These are phyloP conservation scores for Actinomucor elegans DNA, from an alignment of 371 early-diverging fungal genomes.

Conservation along the genomic window DNA sequence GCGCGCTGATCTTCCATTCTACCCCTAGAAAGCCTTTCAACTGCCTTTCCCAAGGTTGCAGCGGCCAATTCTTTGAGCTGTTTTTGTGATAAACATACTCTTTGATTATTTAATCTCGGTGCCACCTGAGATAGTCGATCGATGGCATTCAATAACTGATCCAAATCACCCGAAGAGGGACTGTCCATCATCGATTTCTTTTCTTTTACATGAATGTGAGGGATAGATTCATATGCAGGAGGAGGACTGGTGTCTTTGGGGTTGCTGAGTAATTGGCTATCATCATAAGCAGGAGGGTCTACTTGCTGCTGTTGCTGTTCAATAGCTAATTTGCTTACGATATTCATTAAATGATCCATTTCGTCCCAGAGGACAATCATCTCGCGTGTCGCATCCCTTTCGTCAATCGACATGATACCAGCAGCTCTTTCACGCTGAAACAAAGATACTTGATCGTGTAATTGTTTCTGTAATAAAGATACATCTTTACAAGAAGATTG, in stretches of 20 bases:
- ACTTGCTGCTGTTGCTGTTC: slow-evolving; percentile 7
- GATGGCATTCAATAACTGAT: slow-evolving; percentile 51
- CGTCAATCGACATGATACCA: slow-evolving; percentile 6
- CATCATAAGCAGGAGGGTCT: slow-evolving; percentile 9
- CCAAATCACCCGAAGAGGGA: slow-evolving; percentile 29
- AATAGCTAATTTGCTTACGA: slow-evolving; percentile 17
- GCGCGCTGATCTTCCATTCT: slow-evolving; percentile 41
- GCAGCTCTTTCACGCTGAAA: slow-evolving; percentile 21
- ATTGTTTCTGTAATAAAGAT: slow-evolving; percentile 19
- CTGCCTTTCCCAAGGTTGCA: slow-evolving; percentile 26
- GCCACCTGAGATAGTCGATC: slow-evolving; percentile 46
- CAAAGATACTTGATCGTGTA: slow-evolving; percentile 26
- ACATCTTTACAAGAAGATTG: background rate
- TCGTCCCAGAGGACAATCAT: slow-evolving; percentile 40
- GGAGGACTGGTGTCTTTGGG: background rate
- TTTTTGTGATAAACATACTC: slow-evolving; percentile 42
- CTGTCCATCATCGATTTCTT: background rate
- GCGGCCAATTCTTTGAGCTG: slow-evolving; percentile 39
- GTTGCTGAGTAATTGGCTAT: background rate
- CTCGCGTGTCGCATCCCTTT: slow-evolving; percentile 14
- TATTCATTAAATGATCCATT: slow-evolving; percentile 37
- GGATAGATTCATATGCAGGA: slow-evolving; percentile 14
- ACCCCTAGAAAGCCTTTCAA: slow-evolving; percentile 34
- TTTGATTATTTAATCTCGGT: slow-evolving; percentile 53
- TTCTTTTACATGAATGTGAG: background rate